Percentiles rank a stretch among this genome's conserved stretches.
Conservation (phyloP, 2,329 filamentous ascomycete species). For the Thermochaetoides dissita region DNA sequence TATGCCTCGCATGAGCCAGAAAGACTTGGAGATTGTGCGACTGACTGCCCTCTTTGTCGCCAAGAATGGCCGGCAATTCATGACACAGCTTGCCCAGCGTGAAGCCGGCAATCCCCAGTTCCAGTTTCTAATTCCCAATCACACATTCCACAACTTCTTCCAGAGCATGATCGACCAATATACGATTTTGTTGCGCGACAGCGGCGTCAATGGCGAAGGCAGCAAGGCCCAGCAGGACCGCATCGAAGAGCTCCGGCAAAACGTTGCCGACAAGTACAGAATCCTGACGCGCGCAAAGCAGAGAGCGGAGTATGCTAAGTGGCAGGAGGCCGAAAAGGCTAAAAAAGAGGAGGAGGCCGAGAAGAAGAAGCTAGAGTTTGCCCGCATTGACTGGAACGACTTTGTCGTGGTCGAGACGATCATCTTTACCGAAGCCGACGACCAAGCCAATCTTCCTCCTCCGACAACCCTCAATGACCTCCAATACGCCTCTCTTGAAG, state of each 20-base stretch:
- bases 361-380: conserved; percentile 60
- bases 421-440: conserved; percentile 77
- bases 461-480: conserved; percentile 83
- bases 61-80: conserved; percentile 81
- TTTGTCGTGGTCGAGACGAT: conserved; percentile 95
- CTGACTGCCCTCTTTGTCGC: conserved; percentile 85
- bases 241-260: conserved; percentile 57
- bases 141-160: conserved; percentile 94
- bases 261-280: conserved; percentile 65
- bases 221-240: conserved; percentile 60
- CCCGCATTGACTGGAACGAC: conserved; percentile 94
- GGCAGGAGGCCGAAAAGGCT: conserved; percentile 69
- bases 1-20: conserved; percentile 93
- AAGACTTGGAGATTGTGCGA: conserved; percentile 63
- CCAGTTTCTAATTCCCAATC: conserved; percentile 86
- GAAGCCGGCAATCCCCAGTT: conserved; percentile 89
- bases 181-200: conserved; percentile 57
- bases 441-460: conserved; percentile 70
- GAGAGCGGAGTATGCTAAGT: conserved; percentile 75
- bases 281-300: conserved; percentile 69
- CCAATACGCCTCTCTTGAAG: conserved; percentile 85
- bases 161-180: conserved; percentile 88
- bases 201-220: conserved; percentile 50
- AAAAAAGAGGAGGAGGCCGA: conserved; percentile 82
- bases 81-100: conserved; percentile 76